phyloP scores from a whole-genome alignment of 495 filamentous ascomycete genomes.

The Tuber microsphaerosporum region DNA sequence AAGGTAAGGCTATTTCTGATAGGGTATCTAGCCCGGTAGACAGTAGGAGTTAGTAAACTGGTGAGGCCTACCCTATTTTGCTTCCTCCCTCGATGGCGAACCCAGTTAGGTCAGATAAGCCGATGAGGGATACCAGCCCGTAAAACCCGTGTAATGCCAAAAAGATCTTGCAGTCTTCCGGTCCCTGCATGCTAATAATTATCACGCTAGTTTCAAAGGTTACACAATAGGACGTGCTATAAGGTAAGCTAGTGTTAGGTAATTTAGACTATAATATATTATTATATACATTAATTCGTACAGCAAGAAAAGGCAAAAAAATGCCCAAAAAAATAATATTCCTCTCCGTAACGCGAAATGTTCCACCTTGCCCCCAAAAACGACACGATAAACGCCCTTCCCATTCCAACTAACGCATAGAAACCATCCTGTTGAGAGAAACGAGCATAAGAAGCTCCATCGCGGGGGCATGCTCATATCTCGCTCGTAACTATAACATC shows the following conservation, averaged over 20 bases:
- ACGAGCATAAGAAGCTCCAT: background rate
- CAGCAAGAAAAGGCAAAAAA: background rate
- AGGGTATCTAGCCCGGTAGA: background rate
- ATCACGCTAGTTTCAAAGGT: background rate
- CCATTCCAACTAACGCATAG: background rate
- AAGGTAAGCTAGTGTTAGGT: background rate
- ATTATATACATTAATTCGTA: background rate
- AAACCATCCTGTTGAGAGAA: background rate
- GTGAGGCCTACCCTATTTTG: background rate
- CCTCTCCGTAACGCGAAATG: background rate
- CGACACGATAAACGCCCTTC: background rate
- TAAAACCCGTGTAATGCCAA: background rate
- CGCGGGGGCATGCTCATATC: background rate
- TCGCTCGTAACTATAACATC: background rate
- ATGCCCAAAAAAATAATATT: background rate
- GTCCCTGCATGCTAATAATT: background rate
- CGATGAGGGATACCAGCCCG: background rate
- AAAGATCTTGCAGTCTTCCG: background rate
- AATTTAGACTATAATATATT: background rate
- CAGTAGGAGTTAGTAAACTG: background rate
- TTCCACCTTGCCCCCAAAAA: background rate
- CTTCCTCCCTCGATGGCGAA: background rate
- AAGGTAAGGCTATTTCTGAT: background rate
- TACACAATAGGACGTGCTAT: background rate
- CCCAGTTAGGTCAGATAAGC: background rate